Evolutionary conservation across 305 asterid species (phyloP), one percentile per base, ranked within the genome.

Genomic region (Fraxinus baroniana): DNA sequence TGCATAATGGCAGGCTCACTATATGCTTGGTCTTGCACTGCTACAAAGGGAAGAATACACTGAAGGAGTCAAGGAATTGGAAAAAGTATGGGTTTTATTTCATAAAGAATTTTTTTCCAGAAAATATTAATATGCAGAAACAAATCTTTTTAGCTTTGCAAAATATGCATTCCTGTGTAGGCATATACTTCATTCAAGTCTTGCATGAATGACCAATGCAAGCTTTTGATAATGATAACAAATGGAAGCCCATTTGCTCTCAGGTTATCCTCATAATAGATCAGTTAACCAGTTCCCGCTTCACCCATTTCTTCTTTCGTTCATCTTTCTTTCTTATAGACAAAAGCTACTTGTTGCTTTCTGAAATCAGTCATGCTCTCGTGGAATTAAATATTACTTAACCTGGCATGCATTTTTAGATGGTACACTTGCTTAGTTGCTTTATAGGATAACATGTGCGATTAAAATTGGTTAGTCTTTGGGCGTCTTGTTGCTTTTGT

Each of bases 21-120:
- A 93, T 84, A 92, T 93, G 94, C 97, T 96, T 72, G 98, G 98
- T 78, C 99, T 91, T 44, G 98, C 98, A 17, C 85, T 94, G 89
- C 95, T 94, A 44, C 90, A 93, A 86, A 92, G 83, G 87, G 70
- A 89, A 86, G 90, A 87, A 5, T 93, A 84, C 79, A 90, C 92
- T n/a, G 94, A 90, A 88, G 99, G 99, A 46, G 94, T 92, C 79
- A 94, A 82, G 87, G 93, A 90, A 89, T 81, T 96, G 91, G 96
- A 91, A 89, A 94, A 83, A 84, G 99, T 96, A 85, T 71, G 89
- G 64, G 46, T 28, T 64, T 22, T 83, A 57, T 82, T 80, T 73
- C 74, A 49, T 68, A 24, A 24, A 64, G 17, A 1, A 2, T 64
- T 64, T 8, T 22, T 64, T 28, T 28, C 24, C 24, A 5, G 28